phyloP scores from a whole-genome alignment of 2,329 filamentous ascomycete species.

The Rhexocercosporidium sp. region DNA sequence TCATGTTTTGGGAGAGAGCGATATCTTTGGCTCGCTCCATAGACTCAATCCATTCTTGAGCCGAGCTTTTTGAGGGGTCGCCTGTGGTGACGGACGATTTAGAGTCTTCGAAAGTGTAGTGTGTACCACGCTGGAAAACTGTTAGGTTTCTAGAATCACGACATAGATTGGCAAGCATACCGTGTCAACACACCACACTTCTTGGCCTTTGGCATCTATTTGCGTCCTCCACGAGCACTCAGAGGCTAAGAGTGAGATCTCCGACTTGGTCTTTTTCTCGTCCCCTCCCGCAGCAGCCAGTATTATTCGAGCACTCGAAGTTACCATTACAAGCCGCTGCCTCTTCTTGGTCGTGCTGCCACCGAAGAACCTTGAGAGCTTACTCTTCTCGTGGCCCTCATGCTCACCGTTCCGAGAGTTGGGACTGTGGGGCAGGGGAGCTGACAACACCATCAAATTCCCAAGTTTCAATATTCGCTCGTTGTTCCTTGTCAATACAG shows the following conservation, averaged over 20 bases:
- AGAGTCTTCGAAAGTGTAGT: constrained; percentile 92
- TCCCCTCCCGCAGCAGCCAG: constrained; percentile 91
- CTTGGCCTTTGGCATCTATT: constrained; percentile 84
- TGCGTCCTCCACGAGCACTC: constrained; percentile 82
- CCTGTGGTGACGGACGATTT: constrained; percentile 68
- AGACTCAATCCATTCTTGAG: constrained; percentile 91
- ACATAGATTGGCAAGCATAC: constrained; percentile 59
- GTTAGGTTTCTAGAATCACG: constrained; percentile 7
- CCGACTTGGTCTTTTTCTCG: constrained; percentile 93
- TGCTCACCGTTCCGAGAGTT: constrained; percentile 71
- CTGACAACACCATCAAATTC: constrained; percentile 83
- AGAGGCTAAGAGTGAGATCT: constrained; percentile 79
- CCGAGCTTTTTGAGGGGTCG: constrained; percentile 69
- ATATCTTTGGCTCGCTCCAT: constrained; percentile 87
- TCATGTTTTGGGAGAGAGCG: constrained; percentile 73
- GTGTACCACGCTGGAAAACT: constrained; percentile 71
- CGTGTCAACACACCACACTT: constrained; percentile 89
- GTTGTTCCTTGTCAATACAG: constrained; percentile 86
- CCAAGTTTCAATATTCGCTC: constrained; percentile 94
- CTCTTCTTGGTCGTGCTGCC: constrained; percentile 91
- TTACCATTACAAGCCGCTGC: constrained; percentile 92
- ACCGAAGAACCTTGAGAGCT: constrained; percentile 92
- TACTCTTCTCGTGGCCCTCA: constrained; percentile 86
- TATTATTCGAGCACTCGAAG: constrained; percentile 86
- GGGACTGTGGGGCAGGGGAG: constrained; percentile 76